Base-by-base conservation (phyloP, 805 yeast genomes). In the Maudiozyma barnettii region DNA sequence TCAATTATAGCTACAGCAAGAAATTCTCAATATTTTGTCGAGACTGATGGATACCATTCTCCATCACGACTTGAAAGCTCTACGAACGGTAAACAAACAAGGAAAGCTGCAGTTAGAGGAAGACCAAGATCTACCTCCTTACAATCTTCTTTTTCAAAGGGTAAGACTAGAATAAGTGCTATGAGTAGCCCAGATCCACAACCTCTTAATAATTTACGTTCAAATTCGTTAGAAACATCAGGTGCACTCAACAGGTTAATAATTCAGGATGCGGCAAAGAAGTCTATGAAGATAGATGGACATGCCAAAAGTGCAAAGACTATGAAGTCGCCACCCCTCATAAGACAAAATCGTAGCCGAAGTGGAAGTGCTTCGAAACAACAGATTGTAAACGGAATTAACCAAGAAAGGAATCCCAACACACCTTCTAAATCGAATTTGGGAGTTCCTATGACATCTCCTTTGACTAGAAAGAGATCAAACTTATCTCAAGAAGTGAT, bases 61-160 rank as follows among this genome's bases (percentile, higher is more conserved):
- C 20, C 26, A 13, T 23, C 39, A 23, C 13, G 14, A 4, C 26
- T 26, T 7, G 35, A 44, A 26, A 10, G 18, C 6, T 26, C 20
- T 8, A 30, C 33, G 9, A 36, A 41, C 14, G 47, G 39, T 40
- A 29, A 26, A 16, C 22, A 8, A 10, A 18, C 35, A n/a, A 47
- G 45, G 42, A 48, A 45, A 10, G n/a, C 36, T 8, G 21, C 23
- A 2, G 39, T 20, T 4, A 23, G 46, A 14, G 53, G 56, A 13
- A 53, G 66, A 38, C 56, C 60, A 22, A 57, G 68, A 43, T 63
- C 69, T 8, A 55, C 67, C 1, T 65, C 69, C 3, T 52, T 64
- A 23, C 68, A 64, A 47, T 53, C 67, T 4, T 46, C 57, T 26
- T 47, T 46, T 37, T 31, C 42, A 29, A 30, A 42, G 19, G 37